phyloP scores from a whole-genome alignment of 169 alveolate genomes.

The Babesia caballi region DNA sequence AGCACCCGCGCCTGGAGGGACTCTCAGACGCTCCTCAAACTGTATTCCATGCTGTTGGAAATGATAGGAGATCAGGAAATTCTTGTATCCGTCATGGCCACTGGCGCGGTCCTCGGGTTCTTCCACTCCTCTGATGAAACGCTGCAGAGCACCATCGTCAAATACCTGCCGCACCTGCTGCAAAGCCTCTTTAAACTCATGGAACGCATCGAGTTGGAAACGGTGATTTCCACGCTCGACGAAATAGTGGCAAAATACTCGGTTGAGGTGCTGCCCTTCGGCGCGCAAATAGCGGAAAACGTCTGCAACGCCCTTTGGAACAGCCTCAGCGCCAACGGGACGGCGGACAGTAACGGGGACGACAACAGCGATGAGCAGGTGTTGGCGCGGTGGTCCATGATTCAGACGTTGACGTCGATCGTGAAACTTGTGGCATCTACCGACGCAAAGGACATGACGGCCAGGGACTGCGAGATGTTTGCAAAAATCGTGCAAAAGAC shows the following conservation, averaged over 20 bases:
- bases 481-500: slow-evolving; percentile 8
- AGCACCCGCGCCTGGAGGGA: slow-evolving; percentile 22
- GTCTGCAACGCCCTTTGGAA: slow-evolving; percentile 58
- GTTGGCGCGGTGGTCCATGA: slow-evolving; percentile 62
- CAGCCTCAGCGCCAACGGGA: slow-evolving; percentile 8
- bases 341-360: background rate
- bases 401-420: slow-evolving; percentile 53
- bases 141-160: slow-evolving; percentile 37
- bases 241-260: slow-evolving; percentile 56
- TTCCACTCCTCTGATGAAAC: slow-evolving; percentile 22
- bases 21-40: slow-evolving; percentile 19
- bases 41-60: slow-evolving; percentile 41
- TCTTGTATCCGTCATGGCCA: slow-evolving; percentile 55
- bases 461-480: slow-evolving; percentile 24
- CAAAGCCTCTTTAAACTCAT: slow-evolving; percentile 47
- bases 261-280: slow-evolving; percentile 51
- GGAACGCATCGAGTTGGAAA: slow-evolving; percentile 57
- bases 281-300: slow-evolving; percentile 51
- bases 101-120: slow-evolving; percentile 47
- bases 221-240: slow-evolving; percentile 54
- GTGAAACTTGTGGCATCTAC: slow-evolving; percentile 20
- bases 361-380: slow-evolving; percentile 38
- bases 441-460: slow-evolving; percentile 12
- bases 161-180: slow-evolving; percentile 35
- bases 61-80: slow-evolving; percentile 36